Percentiles rank a stretch among this genome's conserved stretches.
Conservation (phyloP, 2,329 filamentous ascomycete species). For the Fusarium compactum region DNA sequence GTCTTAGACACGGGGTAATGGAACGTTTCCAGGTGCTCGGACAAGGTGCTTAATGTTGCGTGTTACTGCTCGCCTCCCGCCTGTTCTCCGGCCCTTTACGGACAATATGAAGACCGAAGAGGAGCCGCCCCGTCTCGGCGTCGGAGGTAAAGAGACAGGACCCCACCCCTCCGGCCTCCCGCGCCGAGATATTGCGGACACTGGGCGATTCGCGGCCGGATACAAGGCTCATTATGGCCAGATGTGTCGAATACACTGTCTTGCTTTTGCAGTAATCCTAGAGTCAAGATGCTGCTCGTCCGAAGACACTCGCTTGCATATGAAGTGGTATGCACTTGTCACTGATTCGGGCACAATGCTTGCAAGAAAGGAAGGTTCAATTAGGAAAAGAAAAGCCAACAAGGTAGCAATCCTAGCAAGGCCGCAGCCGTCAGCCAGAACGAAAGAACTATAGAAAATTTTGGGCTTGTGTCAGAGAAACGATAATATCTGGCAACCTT, state of each 20-base stretch:
- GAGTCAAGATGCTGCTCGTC: not conserved
- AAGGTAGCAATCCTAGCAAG: constrained; percentile 32
- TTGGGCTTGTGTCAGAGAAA: constrained; percentile 13
- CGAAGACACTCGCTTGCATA: constrained; percentile 4
- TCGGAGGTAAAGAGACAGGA: constrained; percentile 18
- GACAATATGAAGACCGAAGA: constrained; percentile 32
- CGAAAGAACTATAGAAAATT: constrained; percentile 26
- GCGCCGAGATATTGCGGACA: constrained; percentile 32
- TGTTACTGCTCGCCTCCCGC: constrained; percentile 30
- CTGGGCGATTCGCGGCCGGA: constrained; percentile 23
- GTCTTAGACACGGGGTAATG: constrained; percentile 31
- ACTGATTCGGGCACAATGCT: constrained; percentile 5
- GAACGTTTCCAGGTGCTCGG: constrained; percentile 44
- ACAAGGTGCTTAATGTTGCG: constrained; percentile 24
- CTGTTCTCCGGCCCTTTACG: constrained; percentile 31
- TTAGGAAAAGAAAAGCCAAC: constrained; percentile 36
- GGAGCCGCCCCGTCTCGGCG: constrained; percentile 38
- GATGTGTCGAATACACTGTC: constrained; percentile 13
- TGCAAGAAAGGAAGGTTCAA: constrained; percentile 1
- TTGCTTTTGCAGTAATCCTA: not conserved
- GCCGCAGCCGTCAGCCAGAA: constrained; percentile 34
- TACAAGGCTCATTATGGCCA: constrained; percentile 16
- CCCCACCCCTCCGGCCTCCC: constrained; percentile 27
- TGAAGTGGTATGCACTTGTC: constrained; percentile 8
- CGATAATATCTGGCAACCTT: constrained; percentile 46